Conservation (phyloP, 2,329 filamentous ascomycete genomes). For the Calonectria multiphialidica region DNA sequence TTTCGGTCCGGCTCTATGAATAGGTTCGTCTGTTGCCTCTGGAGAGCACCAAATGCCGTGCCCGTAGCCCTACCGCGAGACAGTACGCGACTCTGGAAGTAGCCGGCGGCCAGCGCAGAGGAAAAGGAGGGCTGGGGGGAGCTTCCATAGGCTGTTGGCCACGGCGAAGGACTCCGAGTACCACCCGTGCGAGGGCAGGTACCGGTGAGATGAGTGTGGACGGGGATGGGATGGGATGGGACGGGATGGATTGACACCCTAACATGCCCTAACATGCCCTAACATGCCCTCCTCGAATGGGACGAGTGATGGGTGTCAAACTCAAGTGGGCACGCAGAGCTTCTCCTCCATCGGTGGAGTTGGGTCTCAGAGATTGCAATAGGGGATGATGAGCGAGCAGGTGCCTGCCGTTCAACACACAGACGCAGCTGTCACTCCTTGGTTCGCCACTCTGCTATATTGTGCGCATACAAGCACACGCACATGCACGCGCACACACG, state of each 20-base stretch:
- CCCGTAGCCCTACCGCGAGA: slow-evolving; percentile 18
- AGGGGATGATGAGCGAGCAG: neutral
- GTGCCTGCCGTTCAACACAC: neutral
- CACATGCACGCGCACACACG: too few species aligned
- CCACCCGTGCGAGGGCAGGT: neutral
- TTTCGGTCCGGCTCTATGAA: slow-evolving; percentile 15
- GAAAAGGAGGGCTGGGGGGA: slow-evolving; percentile 5
- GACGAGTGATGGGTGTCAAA: slow-evolving; percentile 7
- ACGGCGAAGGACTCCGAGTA: neutral
- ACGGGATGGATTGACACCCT: slow-evolving; percentile 7
- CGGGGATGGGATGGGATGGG: neutral
- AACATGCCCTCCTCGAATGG: neutral
- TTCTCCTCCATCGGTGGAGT: slow-evolving; percentile 5
- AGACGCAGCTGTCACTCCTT: neutral
- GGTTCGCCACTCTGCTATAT: neutral
- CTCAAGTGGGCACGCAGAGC: slow-evolving; percentile 4
- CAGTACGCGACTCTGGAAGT: neutral
- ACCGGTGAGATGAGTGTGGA: slow-evolving; percentile 20
- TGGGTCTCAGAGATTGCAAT: neutral
- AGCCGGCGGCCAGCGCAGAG: neutral
- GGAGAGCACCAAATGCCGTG: slow-evolving; percentile 13
- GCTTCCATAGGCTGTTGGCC: slow-evolving; percentile 6
- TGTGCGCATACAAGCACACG: neutral
- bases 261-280: slow-evolving; percentile 1
- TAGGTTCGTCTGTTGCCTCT: slow-evolving; percentile 22